A percentile compares a stretch with the other conserved stretches of the same genome.
These are phyloP conservation scores for Lanmaoa pseudosensibilis DNA, from an alignment of 768 basidiomycete species.

Conservation along the genomic window DNA sequence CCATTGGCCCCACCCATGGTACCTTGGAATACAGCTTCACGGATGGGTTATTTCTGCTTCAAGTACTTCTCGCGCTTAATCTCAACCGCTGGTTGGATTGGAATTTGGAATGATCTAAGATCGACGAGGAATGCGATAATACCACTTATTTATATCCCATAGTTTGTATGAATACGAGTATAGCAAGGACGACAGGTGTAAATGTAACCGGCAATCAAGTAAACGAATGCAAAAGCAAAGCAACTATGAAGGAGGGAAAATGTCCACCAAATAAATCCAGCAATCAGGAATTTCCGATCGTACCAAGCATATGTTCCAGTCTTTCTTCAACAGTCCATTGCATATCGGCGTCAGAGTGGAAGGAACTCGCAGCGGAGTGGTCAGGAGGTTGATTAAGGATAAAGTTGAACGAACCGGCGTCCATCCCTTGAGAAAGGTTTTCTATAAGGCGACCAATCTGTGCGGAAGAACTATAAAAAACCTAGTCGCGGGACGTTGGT, in stretches of 20 bases:
- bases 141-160: slow-evolving; percentile 34
- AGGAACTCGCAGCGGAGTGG: slow-evolving; percentile 62
- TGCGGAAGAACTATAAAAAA: slow-evolving; percentile 53
- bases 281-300: slow-evolving; percentile 31
- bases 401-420: slow-evolving; percentile 83
- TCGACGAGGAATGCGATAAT: slow-evolving; percentile 18
- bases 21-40: slow-evolving; percentile 64
- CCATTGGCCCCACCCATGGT: slow-evolving; percentile 64
- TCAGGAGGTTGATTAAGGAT: slow-evolving; percentile 43
- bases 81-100: slow-evolving; percentile 76
- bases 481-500: slow-evolving; percentile 17
- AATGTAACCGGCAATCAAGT: slow-evolving; percentile 16
- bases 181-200: slow-evolving; percentile 24
- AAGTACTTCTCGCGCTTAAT: slow-evolving; percentile 63
- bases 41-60: slow-evolving; percentile 57
- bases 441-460: slow-evolving; percentile 86
- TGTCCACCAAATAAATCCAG: slow-evolving; percentile 27
- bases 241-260: slow-evolving; percentile 5
- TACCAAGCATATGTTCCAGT: slow-evolving; percentile 66
- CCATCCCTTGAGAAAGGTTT: slow-evolving; percentile 75
- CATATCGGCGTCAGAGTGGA: slow-evolving; percentile 58
- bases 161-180: slow-evolving; percentile 35
- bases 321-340: slow-evolving; percentile 77
- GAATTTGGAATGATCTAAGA: slow-evolving; percentile 38
- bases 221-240: slow-evolving; percentile 15